phyloP scores from a whole-genome alignment of 129 eudicot genomes.

The Ambrosia artemisiifolia region DNA sequence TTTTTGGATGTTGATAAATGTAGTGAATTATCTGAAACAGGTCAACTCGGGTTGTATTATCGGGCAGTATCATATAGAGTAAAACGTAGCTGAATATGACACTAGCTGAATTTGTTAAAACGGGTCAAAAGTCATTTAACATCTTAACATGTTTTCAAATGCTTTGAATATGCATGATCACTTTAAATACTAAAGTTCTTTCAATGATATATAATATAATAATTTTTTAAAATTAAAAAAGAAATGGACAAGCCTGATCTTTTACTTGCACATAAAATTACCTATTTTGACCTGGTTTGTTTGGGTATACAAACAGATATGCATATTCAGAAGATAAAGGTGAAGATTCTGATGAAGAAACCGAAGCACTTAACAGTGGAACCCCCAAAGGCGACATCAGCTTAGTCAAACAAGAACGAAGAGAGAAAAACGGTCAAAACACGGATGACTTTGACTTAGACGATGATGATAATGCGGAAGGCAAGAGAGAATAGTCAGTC shows the following conservation, averaged over 20 bases:
- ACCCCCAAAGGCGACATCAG: conserved; percentile 63
- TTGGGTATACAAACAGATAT: conserved; percentile 39
- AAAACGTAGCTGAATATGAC: background rate
- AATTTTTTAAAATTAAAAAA: background rate
- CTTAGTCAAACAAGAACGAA: conserved; percentile 64
- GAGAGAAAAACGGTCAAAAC: conserved; percentile 35
- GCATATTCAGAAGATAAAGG: conserved; percentile 76
- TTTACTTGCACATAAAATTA: too few species aligned
- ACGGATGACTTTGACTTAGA: conserved; percentile 35
- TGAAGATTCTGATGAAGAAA: conserved; percentile 75
- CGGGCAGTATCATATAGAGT: background rate
- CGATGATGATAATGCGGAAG: conserved; percentile 43
- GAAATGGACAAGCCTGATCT: background rate
- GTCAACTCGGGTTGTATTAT: background rate
- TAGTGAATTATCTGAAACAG: background rate
- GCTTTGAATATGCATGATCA: background rate
- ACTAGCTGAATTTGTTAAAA: background rate
- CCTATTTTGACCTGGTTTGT: background rate
- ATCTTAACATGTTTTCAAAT: background rate
- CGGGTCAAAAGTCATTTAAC: background rate
- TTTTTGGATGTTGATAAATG: background rate
- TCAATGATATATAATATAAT: background rate
- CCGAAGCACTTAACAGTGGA: conserved; percentile 60
- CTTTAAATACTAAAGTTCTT: background rate
- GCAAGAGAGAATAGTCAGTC: conserved; percentile 49